Conservation (phyloP, 2,329 filamentous ascomycete genomes). For the Pseudogymnoascus sp. region DNA sequence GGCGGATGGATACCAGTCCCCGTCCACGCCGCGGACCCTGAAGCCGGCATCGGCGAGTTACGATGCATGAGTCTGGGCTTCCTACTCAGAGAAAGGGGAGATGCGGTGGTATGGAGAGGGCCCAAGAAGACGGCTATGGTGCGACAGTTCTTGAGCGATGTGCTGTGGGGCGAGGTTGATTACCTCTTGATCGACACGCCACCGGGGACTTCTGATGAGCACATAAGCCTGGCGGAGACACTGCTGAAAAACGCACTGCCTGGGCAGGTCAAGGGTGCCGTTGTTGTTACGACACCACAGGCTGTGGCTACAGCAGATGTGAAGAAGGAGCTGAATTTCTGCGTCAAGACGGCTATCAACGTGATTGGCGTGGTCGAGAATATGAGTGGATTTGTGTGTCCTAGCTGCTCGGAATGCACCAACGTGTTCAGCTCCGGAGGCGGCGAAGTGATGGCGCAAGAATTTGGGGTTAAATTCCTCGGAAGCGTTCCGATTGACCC, state of each 20-base stretch:
- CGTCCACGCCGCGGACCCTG: conserved; percentile 58
- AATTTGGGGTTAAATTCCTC: conserved; percentile 77
- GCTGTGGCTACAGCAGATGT: conserved; percentile 91
- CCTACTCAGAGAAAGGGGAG: conserved; percentile 70
- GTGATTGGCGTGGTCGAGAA: conserved; percentile 93
- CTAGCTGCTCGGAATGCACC: conserved; percentile 74
- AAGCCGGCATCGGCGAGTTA: conserved; percentile 52
- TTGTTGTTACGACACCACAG: conserved; percentile 93
- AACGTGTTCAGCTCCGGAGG: conserved; percentile 91
- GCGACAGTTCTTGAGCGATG: conserved; percentile 86
- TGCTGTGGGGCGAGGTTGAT: conserved; percentile 81
- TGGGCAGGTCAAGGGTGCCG: conserved; percentile 72
- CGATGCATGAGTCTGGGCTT: conserved; percentile 92
- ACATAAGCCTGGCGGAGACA: conserved; percentile 88
- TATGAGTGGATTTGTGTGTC: conserved; percentile 88
- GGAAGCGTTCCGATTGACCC: conserved; percentile 88
- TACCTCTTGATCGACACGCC: conserved; percentile 93
- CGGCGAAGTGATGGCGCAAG: conserved; percentile 78
- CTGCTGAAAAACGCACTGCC: conserved; percentile 56
- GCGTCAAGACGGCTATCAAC: conserved; percentile 72
- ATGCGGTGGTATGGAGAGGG: conserved; percentile 94
- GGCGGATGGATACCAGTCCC: conserved; percentile 87
- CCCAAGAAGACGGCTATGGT: conserved; percentile 99
- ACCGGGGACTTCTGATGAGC: conserved; percentile 92
- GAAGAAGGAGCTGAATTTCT: conserved; percentile 78